Evolutionary conservation across 495 filamentous ascomycete genomes (phyloP), one percentile per base, ranked within the genome.

Genomic region (Letharia columbiana): DNA sequence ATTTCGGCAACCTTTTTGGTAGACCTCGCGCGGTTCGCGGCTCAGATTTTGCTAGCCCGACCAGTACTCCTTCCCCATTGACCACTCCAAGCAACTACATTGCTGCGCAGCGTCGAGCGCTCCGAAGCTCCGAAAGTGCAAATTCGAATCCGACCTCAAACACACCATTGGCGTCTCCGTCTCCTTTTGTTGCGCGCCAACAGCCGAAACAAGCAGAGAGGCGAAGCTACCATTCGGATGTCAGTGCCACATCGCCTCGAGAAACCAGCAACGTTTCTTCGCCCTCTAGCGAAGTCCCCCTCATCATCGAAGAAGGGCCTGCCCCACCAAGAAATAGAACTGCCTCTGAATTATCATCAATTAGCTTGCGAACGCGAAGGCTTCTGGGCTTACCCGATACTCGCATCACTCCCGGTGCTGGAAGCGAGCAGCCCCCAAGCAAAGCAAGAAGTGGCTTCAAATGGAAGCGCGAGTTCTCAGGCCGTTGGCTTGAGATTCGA

Each of bases 401-500:
- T 17, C 60, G 33, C 10, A 31, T 64, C 39, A 49, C 56, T 52
- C 50, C 31, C 39, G 35, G 17, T 6, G 8, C 23, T 57, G 52
- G 12, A 62, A 41, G 6, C 39, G 56, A 41, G 15, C 50, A 58
- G 11, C 66, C 68, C 40, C 40, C 47, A 31, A 33, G 37, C 7
- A 45, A 64, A 41, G 50, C 59, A 39, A 65, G 42, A 62, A 66
- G 31, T 5, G 66, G 66, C n/a, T 64, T 66, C 49, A 28, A 35
- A 65, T 72, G 70, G 68, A 64, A 66, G 39, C 65, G 66, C 40
- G 63, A 68, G 17, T 45, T 68, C 33, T 56, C 61, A 7, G 66
- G 68, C 40, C 65, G 65, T 50, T 68, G 70, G 68, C 61, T 72
- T 28, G 70, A 70, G 63, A 66, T 68, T 33, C 62, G 68, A n/a